Evolutionary conservation across 164 flowering plant species (phyloP), one percentile per base, ranked within the genome.

Genomic region (Macadamia tetraphylla): DNA sequence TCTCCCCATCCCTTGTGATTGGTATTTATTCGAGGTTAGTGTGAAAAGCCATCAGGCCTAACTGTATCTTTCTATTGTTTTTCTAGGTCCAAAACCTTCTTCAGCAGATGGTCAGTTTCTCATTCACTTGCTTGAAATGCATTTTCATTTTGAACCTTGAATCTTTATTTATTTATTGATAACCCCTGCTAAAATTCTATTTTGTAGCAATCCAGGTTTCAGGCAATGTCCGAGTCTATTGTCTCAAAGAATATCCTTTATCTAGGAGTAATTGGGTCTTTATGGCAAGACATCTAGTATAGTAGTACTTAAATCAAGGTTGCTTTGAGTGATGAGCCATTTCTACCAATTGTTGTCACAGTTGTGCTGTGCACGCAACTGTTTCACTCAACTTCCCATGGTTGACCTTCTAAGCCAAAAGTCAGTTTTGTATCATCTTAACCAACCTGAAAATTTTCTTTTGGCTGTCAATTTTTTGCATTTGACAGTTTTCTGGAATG

Each of bases 201-300:
- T 67, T 75, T 81, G 84, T 94, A 94, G 98, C 98, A 93, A 89
- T 64, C 83, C 66, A 88, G 97, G 86, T 94, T 94, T 69, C 96
- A 89, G 63, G 62, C 88, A 67, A 94, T 94, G 97, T 91, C 97
- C 0, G 92, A 88, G 48, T 80, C 89, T 67, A 94, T 91, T 71
- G 83, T 91, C 42, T 73, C 88, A 14, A 94, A 94, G 79, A 89
- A 94, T 94, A 94, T 91, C 97, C 97, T 90, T 91, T 81, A 66
- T 14, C 15, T 14, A 12, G 18, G 13, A 53, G 17, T 53, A 14
- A 53, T 53, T 17, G 6, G 13, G 18, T 14, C 15, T 17, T 53
- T 2, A 15, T 14, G n/a, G 57, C 6, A 14, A 13, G 57, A 53
- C 6, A 3, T 53, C 57, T 11, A 17, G n/a, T 13, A 14, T n/a